Conservation (phyloP, 306 rosid species). For the Betula pendula region DNA sequence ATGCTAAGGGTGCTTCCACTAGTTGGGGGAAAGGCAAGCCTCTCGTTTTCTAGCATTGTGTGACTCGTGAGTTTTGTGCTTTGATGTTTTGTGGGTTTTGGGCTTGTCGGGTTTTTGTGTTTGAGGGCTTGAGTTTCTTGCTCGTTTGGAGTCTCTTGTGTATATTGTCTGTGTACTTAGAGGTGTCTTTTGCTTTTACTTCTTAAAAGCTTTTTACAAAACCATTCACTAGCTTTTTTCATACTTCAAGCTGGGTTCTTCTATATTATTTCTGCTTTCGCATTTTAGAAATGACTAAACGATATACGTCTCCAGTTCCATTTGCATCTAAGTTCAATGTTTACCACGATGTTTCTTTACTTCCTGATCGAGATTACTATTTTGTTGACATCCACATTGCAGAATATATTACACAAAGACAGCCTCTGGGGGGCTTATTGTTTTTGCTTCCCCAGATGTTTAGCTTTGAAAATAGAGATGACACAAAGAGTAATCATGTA, state of each 20-base stretch:
- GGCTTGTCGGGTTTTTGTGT: too few species aligned
- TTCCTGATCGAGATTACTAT: constrained; percentile 19
- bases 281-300: background rate
- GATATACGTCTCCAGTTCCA: background rate
- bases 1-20: too few species aligned
- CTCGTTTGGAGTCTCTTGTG: too few species aligned
- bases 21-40: too few species aligned
- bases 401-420: constrained; percentile 76
- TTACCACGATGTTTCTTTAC: background rate
- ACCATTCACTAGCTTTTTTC: background rate
- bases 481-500: constrained; percentile 31
- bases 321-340: background rate
- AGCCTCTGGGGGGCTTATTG: constrained; percentile 88
- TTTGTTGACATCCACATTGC: constrained; percentile 41
- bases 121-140: too few species aligned
- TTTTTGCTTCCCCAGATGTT: constrained; percentile 80
- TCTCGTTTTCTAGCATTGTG: too few species aligned
- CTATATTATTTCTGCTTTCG: background rate
- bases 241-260: background rate
- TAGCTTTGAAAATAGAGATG: constrained; percentile 46
- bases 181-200: too few species aligned
- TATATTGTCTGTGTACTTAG: too few species aligned
- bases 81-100: too few species aligned
- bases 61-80: too few species aligned
- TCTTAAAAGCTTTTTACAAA: background rate